Base-by-base conservation (phyloP, 1,139 yeast genomes). In the Candida sp. region DNA sequence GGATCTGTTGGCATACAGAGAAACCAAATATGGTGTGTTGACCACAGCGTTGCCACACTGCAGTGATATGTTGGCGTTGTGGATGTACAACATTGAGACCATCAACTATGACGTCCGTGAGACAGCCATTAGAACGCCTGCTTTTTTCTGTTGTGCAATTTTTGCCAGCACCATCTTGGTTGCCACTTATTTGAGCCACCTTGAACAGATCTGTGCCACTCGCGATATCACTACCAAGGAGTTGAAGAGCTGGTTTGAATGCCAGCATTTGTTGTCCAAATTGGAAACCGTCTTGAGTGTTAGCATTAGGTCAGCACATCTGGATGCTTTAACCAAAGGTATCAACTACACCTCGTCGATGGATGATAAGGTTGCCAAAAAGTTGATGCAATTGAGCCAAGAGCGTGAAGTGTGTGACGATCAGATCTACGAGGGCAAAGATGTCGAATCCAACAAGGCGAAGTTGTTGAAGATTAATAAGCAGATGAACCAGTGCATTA, bases 51-150 rank as follows among this genome's bases (percentile, higher is more conserved):
- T 86, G 2, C 75, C 73, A 34, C 78, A 83, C 56, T 80, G 88
- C 3, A 66, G 85, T 42, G 86, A 83, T 53, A 81, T 86, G 28
- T 72, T 88, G 51, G 81, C 83, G 51, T 70, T 87, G 45, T 88
- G 94, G 94, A 80, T 83, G 45, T 87, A 85, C 55, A 84, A 86
- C 47, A 85, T 86, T 30, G 80, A 85, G 11, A 81, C 83, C 46
- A 79, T 79, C 28, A 80, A 81, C 51, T 58, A 53, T 39, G 87
- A 86, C 63, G 83, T 87, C 2, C 84, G 82, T 53, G 81, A 82
- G 60, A 83, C 88, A 0, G 80, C 89, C 0, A 78, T 86, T 47
- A 75, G 90, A 58, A 86, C 93, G 0, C 94, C 94, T 3, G 88
- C 87, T 17, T 86, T 86, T 63, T 86, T 88, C 60, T 80, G 86